Base-by-base conservation (phyloP, 768 basidiomycete genomes). In the Tephrocybe sp. region DNA sequence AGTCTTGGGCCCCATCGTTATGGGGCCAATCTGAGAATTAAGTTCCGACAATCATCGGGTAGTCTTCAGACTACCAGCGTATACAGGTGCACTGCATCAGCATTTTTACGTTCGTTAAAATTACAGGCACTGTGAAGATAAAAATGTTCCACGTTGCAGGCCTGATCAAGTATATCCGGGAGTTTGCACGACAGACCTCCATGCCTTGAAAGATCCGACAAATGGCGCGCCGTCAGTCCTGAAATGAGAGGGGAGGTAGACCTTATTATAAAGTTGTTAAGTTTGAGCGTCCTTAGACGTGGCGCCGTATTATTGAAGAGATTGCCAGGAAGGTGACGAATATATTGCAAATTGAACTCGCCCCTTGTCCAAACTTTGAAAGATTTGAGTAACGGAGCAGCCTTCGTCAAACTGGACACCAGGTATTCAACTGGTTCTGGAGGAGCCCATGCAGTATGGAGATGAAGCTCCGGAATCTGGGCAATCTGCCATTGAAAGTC, bases 271-370 rank as follows among this genome's bases (percentile, higher is more conserved):
- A 30, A 44, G 15, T 22, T 24, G 2, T 24, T 21, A 13, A 44
- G 32, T 34, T 22, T 24, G 4, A 44, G 31, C 24, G 28, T 44
- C 44, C 31, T 35, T 12, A 44, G 44, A 9, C 35, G 32, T 9
- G 44, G 44, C 13, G 44, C 30, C 28, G 21, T 21, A 3, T 19
- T 22, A 18, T 9, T 5, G 24, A 44, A 44, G 2, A 44, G 44
- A 13, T 44, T 44, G 25, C 25, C 32, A 35, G 44, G 44, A 44
- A 44, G 44, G 16, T 26, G 44, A 35, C 24, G 21, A 12, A 44
- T 9, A 11, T n/a, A n/a, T n/a, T n/a, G n/a, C n/a, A n/a, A n/a
- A n/a, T 13, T 28, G 13, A 2, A 5, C 18, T 9, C 27, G 21
- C 18, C 26, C 19, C 24, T 8, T 3, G 34, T 35, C 24, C 6